Conservation (phyloP, 371 early-diverging fungal genomes). For the Saksenaea vasiformis region DNA sequence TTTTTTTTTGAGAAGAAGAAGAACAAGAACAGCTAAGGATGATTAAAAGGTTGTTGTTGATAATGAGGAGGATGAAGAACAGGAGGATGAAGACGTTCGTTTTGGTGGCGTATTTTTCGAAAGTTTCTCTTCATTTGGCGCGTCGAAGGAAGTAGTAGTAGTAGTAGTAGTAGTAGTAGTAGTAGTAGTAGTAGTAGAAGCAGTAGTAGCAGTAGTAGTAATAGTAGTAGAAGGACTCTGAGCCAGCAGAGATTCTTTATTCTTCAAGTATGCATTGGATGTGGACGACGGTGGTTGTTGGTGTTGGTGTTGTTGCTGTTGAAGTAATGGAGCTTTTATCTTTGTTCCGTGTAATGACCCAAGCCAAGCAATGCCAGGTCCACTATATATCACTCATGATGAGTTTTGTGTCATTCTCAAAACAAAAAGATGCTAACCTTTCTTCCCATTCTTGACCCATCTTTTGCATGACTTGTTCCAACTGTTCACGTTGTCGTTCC, state of each 20-base stretch:
- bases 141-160: not conserved
- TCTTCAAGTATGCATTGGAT: constrained; percentile 40
- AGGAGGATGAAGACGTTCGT: not conserved
- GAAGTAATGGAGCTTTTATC: constrained; percentile 3
- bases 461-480: constrained; percentile 43
- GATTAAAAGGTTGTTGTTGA: not conserved
- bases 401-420: not conserved
- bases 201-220: constrained; percentile 15
- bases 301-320: too few species aligned
- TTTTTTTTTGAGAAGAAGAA: not conserved
- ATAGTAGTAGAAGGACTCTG: constrained; percentile 22
- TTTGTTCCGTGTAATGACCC: constrained; percentile 30
- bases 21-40: too few species aligned
- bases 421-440: constrained; percentile 27
- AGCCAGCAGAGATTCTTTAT: constrained; percentile 41
- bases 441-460: constrained; percentile 58
- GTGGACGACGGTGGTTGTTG: too few species aligned
- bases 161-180: constrained; percentile 2
- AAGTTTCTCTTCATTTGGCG: not conserved
- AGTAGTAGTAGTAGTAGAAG: not conserved
- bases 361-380: constrained; percentile 53
- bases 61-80: constrained; percentile 6
- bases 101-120: not conserved
- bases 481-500: constrained; percentile 43
- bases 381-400: constrained; percentile 23